Conservation (phyloP, 2,329 filamentous ascomycete species). For the Fusarium sp. region DNA sequence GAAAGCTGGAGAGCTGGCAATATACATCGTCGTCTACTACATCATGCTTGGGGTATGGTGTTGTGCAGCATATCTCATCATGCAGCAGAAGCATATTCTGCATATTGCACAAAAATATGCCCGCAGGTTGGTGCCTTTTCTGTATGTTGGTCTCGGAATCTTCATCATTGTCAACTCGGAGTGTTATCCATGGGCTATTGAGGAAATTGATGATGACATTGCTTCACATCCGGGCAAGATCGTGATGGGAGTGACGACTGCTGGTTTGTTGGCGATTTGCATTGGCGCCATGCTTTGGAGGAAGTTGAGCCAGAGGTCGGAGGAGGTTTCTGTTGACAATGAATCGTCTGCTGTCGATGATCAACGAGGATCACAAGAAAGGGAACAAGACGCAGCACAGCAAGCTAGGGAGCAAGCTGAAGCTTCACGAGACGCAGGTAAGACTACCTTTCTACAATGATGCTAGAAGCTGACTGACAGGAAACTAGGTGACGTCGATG, state of each 20-base stretch:
- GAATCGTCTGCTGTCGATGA: background rate
- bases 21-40: background rate
- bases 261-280: background rate
- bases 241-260: background rate
- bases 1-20: background rate
- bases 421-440: background rate
- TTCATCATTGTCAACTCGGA: background rate
- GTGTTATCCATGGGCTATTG: background rate
- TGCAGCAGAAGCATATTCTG: background rate
- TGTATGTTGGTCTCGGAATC: background rate
- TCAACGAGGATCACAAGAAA: background rate
- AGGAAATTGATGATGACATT: background rate
- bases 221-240: background rate
- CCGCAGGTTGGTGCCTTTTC: background rate
- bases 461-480: too few species aligned
- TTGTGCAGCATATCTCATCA: background rate
- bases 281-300: background rate
- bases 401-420: background rate
- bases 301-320: background rate
- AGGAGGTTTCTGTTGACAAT: background rate
- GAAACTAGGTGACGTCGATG: background rate
- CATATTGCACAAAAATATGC: background rate
- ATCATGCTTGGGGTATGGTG: background rate
- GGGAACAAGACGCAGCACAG: accelerated
- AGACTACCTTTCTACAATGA: accelerated